Base-by-base conservation (phyloP, 257 asterid species). In the Gentiana straminea region DNA sequence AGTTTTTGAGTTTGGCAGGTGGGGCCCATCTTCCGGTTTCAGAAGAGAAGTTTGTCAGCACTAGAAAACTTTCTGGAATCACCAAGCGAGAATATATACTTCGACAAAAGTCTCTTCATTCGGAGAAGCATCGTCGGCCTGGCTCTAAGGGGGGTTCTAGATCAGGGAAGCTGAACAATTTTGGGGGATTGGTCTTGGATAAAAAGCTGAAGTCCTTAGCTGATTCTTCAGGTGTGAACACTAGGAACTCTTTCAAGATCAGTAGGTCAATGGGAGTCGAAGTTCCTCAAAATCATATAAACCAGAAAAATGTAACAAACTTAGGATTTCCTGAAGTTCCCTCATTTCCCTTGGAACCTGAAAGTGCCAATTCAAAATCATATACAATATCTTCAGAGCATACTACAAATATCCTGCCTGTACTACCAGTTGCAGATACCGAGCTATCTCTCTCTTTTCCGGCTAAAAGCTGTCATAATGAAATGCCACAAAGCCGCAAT, bases 371-470 rank as follows among this genome's bases (percentile, higher is more conserved):
- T 59, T 75, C 76, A 46, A 63, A 70, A 57, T 67, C 87, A 44
- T 68, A 57, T 68, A 33, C 65, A 70, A 69, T 75, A 7, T 69
- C 79, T 57, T 39, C 70, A 63, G 61, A 59, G 35, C 77, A 78
- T 35, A 51, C 72, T 0, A 59, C 52, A 58, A 66, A 65, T 79
- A 52, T 63, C 94, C 7, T 82, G 49, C 68, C 96, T 4, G 76
- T 44, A 15, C 37, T 82, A 51, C 69, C 96, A n/a, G 77, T 68
- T 64, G 84, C 98, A 52, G 96, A 81, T 64, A 84, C 95, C 0
- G 96, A 87, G 78, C 92, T 87, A 36, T 91, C 96, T 41, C 95
- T 91, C 52, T 83, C 95, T 0, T 74, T 83, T 48, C 94, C 95
- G 54, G 70, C 90, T 59, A 77, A 78, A 70, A 69, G 62, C 62